These are phyloP conservation scores for Acer saccharum DNA, from an alignment of 345 rosid genomes.

Conservation along the genomic window DNA sequence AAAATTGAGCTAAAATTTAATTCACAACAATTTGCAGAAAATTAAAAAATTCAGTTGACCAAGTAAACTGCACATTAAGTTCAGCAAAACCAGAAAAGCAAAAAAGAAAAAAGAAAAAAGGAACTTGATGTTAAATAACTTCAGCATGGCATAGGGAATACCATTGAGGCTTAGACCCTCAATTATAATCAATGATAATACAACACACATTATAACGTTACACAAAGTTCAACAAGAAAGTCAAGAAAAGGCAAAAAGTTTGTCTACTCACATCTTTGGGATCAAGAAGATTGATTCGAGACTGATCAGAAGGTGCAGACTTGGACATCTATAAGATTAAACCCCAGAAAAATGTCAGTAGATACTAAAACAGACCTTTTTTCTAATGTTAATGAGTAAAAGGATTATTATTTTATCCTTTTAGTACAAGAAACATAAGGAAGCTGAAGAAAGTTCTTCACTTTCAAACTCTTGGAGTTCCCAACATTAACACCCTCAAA, in stretches of 20 bases:
- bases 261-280: constrained; percentile 76
- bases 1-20: neutral
- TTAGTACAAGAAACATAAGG: neutral
- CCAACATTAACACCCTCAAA: neutral
- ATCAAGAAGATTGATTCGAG: constrained; percentile 94
- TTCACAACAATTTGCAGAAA: neutral
- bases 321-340: constrained; percentile 82
- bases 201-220: neutral
- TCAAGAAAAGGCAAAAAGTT: constrained; percentile 7
- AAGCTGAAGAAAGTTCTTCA: neutral
- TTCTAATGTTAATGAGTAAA: neutral
- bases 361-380: neutral
- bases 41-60: neutral
- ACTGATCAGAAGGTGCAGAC: constrained; percentile 92
- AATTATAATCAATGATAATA: neutral
- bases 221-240: neutral
- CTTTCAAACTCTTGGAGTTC: neutral
- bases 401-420: neutral
- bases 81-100: neutral
- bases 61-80: neutral
- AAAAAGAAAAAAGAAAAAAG: neutral
- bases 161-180: neutral
- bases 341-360: constrained; percentile 20
- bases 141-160: constrained; percentile 1
- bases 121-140: neutral